phyloP scores from a whole-genome alignment of 2,329 filamentous ascomycete genomes.

The Aspergillus fischeri region DNA sequence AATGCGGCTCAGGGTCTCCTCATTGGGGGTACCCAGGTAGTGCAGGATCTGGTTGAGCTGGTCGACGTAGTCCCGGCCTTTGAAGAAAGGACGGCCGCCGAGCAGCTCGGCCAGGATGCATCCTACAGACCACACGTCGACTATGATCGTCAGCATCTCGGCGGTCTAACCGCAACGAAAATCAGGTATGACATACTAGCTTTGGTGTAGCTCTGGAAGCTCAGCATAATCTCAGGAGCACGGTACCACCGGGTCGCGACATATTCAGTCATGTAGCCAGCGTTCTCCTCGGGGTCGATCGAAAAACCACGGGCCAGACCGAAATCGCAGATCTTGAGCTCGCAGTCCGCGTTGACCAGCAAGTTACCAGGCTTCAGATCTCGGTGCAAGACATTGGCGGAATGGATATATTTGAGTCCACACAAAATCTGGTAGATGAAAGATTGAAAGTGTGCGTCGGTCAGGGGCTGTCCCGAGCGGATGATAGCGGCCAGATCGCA shows the following conservation, averaged over 20 bases:
- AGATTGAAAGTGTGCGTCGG: slow-evolving; percentile 98
- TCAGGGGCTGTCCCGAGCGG: slow-evolving; percentile 91
- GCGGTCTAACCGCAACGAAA: slow-evolving; percentile 2
- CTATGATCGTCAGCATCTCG: slow-evolving; percentile 45
- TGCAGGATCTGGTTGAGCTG: slow-evolving; percentile 99
- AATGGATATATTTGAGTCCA: slow-evolving; percentile 98
- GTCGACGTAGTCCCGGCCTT: slow-evolving; percentile 97
- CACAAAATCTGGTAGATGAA: slow-evolving; percentile 99
- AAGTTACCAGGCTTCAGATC: slow-evolving; percentile 97
- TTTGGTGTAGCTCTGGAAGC: slow-evolving; percentile 99
- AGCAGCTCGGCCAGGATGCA: slow-evolving; percentile 96
- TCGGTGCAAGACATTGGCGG: slow-evolving; percentile 92
- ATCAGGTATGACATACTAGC: slow-evolving; percentile 68
- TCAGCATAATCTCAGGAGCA: slow-evolving; percentile 98
- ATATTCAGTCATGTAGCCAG: slow-evolving; percentile 99
- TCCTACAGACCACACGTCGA: slow-evolving; percentile 98
- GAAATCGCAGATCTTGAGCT: slow-evolving; percentile 99
- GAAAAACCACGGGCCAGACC: slow-evolving; percentile 95
- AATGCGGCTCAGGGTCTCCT: slow-evolving; percentile 89
- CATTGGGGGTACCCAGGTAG: slow-evolving; percentile 93
- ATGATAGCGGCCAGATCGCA: slow-evolving; percentile 98
- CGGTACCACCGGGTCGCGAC: slow-evolving; percentile 98
- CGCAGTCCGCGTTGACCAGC: slow-evolving; percentile 96
- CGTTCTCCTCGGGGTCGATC: slow-evolving; percentile 94
- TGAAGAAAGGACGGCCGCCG: slow-evolving; percentile 96